Evolutionary conservation across 1,284 basidiomycete genomes (phyloP).

Genomic region (Moniliophthora roreri): DNA sequence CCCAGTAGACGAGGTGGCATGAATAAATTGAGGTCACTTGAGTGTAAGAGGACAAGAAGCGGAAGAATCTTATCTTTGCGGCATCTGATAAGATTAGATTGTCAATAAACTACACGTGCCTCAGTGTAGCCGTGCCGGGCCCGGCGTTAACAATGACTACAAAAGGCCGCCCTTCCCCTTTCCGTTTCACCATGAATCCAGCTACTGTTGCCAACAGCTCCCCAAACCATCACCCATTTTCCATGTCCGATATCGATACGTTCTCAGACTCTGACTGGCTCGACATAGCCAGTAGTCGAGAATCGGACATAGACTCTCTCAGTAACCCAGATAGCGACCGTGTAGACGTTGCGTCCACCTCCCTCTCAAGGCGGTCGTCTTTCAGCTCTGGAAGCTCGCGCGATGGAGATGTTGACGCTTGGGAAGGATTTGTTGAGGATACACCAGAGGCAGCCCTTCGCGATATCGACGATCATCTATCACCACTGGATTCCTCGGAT

Average conservation of each 20-base stretch:
- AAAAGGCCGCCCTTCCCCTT: slow-evolving; percentile 10
- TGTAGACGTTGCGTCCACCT: slow-evolving; percentile 39
- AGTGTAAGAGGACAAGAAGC: not conserved
- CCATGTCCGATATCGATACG: slow-evolving; percentile 59
- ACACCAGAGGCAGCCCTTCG: slow-evolving; percentile 38
- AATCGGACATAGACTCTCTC: slow-evolving; percentile 68
- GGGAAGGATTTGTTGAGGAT: slow-evolving; percentile 72
- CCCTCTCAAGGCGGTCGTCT: slow-evolving; percentile 65
- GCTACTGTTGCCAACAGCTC: slow-evolving; percentile 29
- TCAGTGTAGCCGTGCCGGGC: slow-evolving; percentile 7
- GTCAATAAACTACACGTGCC: not conserved
- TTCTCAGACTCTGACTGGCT: slow-evolving; percentile 80
- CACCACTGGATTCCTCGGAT: slow-evolving; percentile 23
- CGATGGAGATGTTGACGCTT: slow-evolving; percentile 65
- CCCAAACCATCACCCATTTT: slow-evolving; percentile 29
- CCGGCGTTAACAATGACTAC: slow-evolving; percentile 12
- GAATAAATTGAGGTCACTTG: not conserved
- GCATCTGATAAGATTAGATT: slow-evolving; percentile 7
- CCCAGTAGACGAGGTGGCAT: slow-evolving; percentile 6
- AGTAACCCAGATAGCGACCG: slow-evolving; percentile 61
- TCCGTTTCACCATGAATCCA: slow-evolving; percentile 23
- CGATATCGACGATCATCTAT: slow-evolving; percentile 26
- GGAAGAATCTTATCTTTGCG: not conserved
- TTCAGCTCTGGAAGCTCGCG: slow-evolving; percentile 64
- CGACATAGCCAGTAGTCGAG: slow-evolving; percentile 64